Percentiles rank a stretch among this genome's conserved stretches.
phyloP scores from a whole-genome alignment of 2,329 filamentous ascomycete genomes.

The Aspergillus ustus region DNA sequence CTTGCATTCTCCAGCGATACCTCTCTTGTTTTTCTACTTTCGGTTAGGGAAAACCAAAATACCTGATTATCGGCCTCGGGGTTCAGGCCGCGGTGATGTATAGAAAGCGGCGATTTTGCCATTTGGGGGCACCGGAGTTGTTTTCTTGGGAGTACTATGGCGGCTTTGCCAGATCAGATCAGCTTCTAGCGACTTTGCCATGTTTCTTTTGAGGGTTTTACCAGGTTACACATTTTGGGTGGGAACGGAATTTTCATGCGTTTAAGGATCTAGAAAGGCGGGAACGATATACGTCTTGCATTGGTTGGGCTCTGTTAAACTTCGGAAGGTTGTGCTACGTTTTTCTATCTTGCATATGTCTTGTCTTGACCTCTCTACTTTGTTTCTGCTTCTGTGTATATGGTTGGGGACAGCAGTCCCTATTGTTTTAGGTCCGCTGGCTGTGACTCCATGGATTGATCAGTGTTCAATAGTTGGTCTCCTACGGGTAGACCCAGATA shows the following conservation, averaged over 20 bases:
- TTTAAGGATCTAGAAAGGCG: slow-evolving; percentile 48
- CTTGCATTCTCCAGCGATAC: slow-evolving; percentile 43
- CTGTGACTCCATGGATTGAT: slow-evolving; percentile 43
- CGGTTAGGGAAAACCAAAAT: slow-evolving; percentile 42
- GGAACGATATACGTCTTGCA: slow-evolving; percentile 52
- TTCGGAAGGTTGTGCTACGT: slow-evolving; percentile 36
- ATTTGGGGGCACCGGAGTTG: slow-evolving; percentile 42
- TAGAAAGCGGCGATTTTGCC: slow-evolving; percentile 45
- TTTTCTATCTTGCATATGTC: slow-evolving; percentile 29
- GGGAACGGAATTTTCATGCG: slow-evolving; percentile 37
- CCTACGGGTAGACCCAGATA: slow-evolving; percentile 34
- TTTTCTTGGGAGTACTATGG: slow-evolving; percentile 35
- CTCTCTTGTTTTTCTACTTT: slow-evolving; percentile 37
- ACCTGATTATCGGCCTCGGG: slow-evolving; percentile 31
- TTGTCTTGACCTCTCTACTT: slow-evolving; percentile 32
- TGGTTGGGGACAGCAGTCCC: slow-evolving; percentile 37
- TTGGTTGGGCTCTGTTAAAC: slow-evolving; percentile 45
- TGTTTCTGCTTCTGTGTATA: slow-evolving; percentile 37
- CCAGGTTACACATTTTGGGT: slow-evolving; percentile 35
- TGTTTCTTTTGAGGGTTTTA: slow-evolving; percentile 37
- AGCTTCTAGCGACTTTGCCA: slow-evolving; percentile 26
- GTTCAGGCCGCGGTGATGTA: slow-evolving; percentile 44
- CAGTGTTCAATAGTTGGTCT: slow-evolving; percentile 42
- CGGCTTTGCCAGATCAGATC: slow-evolving; percentile 37
- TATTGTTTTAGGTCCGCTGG: slow-evolving; percentile 36